Percentiles rank a stretch among this genome's conserved stretches.
These are phyloP conservation scores for Astragalus glycyphyllos DNA, from an alignment of 306 rosid genomes.

Conservation along the genomic window DNA sequence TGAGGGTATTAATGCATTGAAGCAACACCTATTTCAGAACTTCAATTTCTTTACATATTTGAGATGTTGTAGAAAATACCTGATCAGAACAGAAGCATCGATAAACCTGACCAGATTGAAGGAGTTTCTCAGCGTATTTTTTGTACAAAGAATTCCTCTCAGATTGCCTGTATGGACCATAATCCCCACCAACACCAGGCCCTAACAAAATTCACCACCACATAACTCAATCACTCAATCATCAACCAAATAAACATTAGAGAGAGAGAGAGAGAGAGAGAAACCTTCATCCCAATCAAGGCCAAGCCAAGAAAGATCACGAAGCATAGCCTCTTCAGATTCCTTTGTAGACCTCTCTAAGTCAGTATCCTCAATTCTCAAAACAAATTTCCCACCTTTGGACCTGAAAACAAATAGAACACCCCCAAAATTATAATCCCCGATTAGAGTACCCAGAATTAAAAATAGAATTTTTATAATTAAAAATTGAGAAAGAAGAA, in stretches of 20 bases:
- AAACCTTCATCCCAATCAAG: constrained; percentile 95
- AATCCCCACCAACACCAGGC: constrained; percentile 91
- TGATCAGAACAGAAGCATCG: constrained; percentile 91
- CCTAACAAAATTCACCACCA: constrained; percentile 54
- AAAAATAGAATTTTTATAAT: constrained; percentile 6
- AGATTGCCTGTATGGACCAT: constrained; percentile 93
- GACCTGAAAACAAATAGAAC: constrained; percentile 55
- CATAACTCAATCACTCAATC: constrained; percentile 26
- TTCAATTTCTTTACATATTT: neutral
- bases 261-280: constrained; percentile 1
- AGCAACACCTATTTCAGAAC: too few species aligned
- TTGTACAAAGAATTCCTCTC: constrained; percentile 89
- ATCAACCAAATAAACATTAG: too few species aligned
- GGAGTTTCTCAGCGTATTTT: constrained; percentile 76
- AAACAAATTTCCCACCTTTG: constrained; percentile 85
- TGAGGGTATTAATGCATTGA: too few species aligned
- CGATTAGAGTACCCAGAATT: neutral
- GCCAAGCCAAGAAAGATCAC: constrained; percentile 95
- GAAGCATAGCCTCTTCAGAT: constrained; percentile 86
- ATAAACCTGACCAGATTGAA: constrained; percentile 77
- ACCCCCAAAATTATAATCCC: neutral
- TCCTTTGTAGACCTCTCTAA: constrained; percentile 93
- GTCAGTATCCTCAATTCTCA: constrained; percentile 98
- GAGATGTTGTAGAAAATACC: constrained; percentile 52
- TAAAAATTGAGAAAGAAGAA: neutral